Percentiles rank a stretch among this genome's conserved stretches.
phyloP scores from a whole-genome alignment of 2,329 filamentous ascomycete genomes.

The Thermothelomyces thermophilus region DNA sequence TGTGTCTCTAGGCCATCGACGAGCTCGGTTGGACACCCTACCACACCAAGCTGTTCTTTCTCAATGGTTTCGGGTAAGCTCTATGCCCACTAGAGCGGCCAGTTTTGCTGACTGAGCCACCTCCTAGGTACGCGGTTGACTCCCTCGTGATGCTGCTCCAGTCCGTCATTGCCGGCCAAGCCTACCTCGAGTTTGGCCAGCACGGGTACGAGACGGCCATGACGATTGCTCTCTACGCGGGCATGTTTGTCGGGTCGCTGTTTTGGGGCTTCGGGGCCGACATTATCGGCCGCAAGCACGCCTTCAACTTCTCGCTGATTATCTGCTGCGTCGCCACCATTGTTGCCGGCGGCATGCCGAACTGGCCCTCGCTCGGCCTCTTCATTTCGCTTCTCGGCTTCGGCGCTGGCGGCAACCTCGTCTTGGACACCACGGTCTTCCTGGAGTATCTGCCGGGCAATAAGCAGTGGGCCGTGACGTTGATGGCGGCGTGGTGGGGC shows the following conservation, averaged over 20 bases:
- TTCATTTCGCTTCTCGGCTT: slow-evolving; percentile 60
- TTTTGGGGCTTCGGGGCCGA: slow-evolving; percentile 78
- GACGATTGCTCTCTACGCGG: slow-evolving; percentile 61
- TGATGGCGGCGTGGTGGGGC: slow-evolving; percentile 53
- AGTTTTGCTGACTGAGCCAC: background rate
- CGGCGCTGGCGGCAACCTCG: slow-evolving; percentile 57
- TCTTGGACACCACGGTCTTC: slow-evolving; percentile 52
- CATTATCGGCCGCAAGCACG: slow-evolving; percentile 67
- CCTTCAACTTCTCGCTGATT: slow-evolving; percentile 73
- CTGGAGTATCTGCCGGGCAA: slow-evolving; percentile 42
- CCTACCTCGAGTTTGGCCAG: slow-evolving; percentile 52
- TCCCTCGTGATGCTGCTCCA: slow-evolving; percentile 49
- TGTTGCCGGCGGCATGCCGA: slow-evolving; percentile 59
- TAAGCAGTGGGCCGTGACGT: slow-evolving; percentile 58
- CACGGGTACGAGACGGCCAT: slow-evolving; percentile 49
- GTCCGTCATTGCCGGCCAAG: slow-evolving; percentile 53
- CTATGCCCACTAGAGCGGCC: background rate
- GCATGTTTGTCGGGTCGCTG: slow-evolving; percentile 63
- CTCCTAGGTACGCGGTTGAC: slow-evolving; percentile 39
- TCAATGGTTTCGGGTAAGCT: slow-evolving; percentile 54
- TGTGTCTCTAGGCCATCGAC: slow-evolving; percentile 38
- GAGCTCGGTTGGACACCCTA: slow-evolving; percentile 56
- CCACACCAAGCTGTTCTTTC: slow-evolving; percentile 53
- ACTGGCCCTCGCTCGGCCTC: slow-evolving; percentile 57
- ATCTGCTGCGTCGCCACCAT: slow-evolving; percentile 62